Evolutionary conservation across 176 grass and related monocot species (phyloP), one percentile per base, ranked within the genome.

Genomic region (Rhynchospora pubera): DNA sequence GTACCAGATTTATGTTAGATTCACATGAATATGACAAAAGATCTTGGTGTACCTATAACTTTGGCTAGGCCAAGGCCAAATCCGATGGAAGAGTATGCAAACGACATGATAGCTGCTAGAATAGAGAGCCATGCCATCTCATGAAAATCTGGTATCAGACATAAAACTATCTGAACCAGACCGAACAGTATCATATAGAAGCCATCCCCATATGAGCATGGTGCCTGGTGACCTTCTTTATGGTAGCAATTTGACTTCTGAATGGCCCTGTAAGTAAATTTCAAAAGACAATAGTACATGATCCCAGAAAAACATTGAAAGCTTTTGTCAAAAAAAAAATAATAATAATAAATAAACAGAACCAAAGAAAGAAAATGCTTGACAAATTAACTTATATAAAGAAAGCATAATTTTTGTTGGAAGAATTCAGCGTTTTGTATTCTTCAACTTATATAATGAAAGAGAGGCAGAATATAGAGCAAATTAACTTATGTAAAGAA

Each of bases 21-120:
- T 68, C 7, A 39, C 34, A 39, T 39, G 34, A 28, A 42, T 79
- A 19, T 60, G 0, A 53, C 34, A 19, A 6, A 61, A 55, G 57
- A 3, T 6, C 43, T 44, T 47, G 32, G 83, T 50, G 14, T 86
- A 93, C 91, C 77, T 61, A 94, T 90, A 71, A 97, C 91, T 85
- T 94, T 92, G 88, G 94, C 86, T 39, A 90, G 32, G 63, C 91
- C 94, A 18, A 97, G 91, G 19, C 65, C 88, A 32, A 97, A 85
- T 32, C 91, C 94, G 59, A 94, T 79, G 86, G 86, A 24, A 53
- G 94, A 53, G 68, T 97, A 97, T 70, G 62, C 81, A 83, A 94
- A 94, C 34, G 94, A 97, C 94, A 97, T 97, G 79, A 55, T 65
- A n/a, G 91, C 88, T 1, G 94, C 91, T 46, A 89, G 57, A 83